These are phyloP conservation scores for Rhodotorula sp. DNA, from an alignment of 1,284 basidiomycete genomes.

Conservation along the genomic window DNA sequence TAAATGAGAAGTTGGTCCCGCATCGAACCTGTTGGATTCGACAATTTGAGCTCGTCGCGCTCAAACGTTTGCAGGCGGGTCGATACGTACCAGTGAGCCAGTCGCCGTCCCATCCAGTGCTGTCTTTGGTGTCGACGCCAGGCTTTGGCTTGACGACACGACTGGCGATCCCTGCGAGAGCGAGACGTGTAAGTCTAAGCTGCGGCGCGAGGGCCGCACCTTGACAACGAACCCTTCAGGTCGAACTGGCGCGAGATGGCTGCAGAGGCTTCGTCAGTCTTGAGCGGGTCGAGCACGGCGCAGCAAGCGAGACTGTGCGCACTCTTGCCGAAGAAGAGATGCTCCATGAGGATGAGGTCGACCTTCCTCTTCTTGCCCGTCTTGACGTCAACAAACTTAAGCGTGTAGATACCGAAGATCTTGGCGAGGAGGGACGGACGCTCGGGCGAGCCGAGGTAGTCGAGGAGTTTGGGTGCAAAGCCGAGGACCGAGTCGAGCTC, in stretches of 20 bases:
- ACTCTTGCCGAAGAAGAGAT: constrained; percentile 67
- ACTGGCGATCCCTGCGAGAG: constrained; percentile 63
- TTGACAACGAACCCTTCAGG: constrained; percentile 65
- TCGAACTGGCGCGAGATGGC: constrained; percentile 64
- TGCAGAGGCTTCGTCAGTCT: constrained; percentile 54
- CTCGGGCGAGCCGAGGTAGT: constrained; percentile 53
- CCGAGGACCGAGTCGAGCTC: constrained; percentile 27
- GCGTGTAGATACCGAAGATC: constrained; percentile 94
- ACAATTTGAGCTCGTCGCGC: neutral
- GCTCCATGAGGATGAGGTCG: constrained; percentile 93
- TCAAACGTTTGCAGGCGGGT: neutral
- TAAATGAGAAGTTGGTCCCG: constrained; percentile 62
- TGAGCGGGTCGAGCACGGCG: neutral
- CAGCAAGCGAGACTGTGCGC: neutral
- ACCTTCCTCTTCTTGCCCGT: constrained; percentile 62
- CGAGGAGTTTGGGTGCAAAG: constrained; percentile 28
- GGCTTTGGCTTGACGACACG: constrained; percentile 75
- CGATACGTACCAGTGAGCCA: constrained; percentile 50
- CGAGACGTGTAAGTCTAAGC: no score
- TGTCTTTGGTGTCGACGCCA: constrained; percentile 74
- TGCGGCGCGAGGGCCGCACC: neutral
- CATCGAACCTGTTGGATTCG: constrained; percentile 33
- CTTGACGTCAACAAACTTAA: constrained; percentile 83
- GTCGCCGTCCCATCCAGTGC: constrained; percentile 87
- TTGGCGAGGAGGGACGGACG: constrained; percentile 93